These are phyloP conservation scores for Trifolium pratense DNA, from an alignment of 306 rosid genomes.

Conservation along the genomic window DNA sequence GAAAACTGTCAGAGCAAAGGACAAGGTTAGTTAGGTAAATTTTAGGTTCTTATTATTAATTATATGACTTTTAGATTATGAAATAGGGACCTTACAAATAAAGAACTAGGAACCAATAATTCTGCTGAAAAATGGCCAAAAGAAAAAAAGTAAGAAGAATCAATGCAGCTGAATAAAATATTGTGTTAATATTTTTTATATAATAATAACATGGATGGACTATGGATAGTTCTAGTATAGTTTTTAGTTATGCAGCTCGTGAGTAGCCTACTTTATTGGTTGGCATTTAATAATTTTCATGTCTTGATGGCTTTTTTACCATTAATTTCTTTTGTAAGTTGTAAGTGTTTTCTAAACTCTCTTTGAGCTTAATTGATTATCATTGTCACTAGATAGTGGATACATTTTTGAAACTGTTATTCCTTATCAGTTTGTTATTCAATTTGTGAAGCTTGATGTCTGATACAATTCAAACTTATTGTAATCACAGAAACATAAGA, in stretches of 20 bases:
- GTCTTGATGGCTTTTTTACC: slow-evolving; percentile 44
- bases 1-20: slow-evolving; percentile 50
- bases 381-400: slow-evolving; percentile 29
- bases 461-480: slow-evolving; percentile 30
- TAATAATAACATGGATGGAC: slow-evolving; percentile 12
- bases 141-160: not conserved
- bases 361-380: slow-evolving; percentile 34
- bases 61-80: slow-evolving; percentile 19
- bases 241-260: slow-evolving; percentile 58
- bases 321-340: slow-evolving; percentile 41
- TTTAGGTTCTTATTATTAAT: slow-evolving; percentile 41
- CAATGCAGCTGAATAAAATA: slow-evolving; percentile 18
- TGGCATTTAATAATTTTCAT: slow-evolving; percentile 66
- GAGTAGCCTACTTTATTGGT: slow-evolving; percentile 82
- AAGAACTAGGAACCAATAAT: slow-evolving; percentile 27
- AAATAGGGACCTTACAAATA: slow-evolving; percentile 35
- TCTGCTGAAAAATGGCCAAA: slow-evolving; percentile 26
- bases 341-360: slow-evolving; percentile 42
- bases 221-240: slow-evolving; percentile 54
- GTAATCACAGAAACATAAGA: slow-evolving; percentile 23
- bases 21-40: slow-evolving; percentile 60
- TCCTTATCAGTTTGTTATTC: slow-evolving; percentile 37
- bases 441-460: slow-evolving; percentile 42
- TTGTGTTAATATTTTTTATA: slow-evolving; percentile 12
- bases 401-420: slow-evolving; percentile 38